Conservation (phyloP, 1,139 yeast species). For the Hansenula sp. region DNA sequence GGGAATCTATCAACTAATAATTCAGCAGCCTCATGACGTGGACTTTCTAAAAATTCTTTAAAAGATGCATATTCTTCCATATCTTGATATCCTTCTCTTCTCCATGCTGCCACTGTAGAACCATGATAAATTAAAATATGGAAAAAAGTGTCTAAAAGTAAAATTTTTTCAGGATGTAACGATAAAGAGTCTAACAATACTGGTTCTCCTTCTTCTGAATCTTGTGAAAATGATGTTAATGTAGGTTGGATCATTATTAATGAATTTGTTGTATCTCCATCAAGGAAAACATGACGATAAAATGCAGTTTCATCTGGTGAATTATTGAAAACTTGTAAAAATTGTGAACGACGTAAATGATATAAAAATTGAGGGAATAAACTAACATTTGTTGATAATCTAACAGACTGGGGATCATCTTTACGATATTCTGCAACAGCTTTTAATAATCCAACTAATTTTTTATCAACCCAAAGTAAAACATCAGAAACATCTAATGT, state of each 20-base stretch:
- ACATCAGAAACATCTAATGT: constrained; percentile 53
- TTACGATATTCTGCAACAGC: constrained; percentile 74
- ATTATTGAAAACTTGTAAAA: constrained; percentile 66
- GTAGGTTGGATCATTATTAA: constrained; percentile 78
- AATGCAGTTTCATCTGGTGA: constrained; percentile 80
- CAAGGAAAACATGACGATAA: constrained; percentile 61
- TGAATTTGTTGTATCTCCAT: constrained; percentile 64
- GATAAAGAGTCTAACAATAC: constrained; percentile 70
- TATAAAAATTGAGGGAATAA: constrained; percentile 72
- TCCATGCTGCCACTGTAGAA: constrained; percentile 64
- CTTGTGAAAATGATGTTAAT: constrained; percentile 60
- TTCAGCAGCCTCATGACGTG: constrained; percentile 67
- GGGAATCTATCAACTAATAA: constrained; percentile 68
- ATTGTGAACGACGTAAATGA: constrained; percentile 68
- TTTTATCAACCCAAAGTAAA: constrained; percentile 68
- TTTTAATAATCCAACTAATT: constrained; percentile 66
- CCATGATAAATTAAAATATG: constrained; percentile 73
- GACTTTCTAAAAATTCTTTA: constrained; percentile 55
- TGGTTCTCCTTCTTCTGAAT: constrained; percentile 45
- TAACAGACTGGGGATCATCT: constrained; percentile 61
- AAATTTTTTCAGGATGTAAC: constrained; percentile 54
- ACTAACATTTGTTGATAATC: constrained; percentile 63
- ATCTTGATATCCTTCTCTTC: constrained; percentile 64
- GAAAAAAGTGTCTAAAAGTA: constrained; percentile 71
- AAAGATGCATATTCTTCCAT: constrained; percentile 61